Evolutionary conservation across 345 rosid species (phyloP), one percentile per base, ranked within the genome.

Genomic region (Brassica carinata): DNA sequence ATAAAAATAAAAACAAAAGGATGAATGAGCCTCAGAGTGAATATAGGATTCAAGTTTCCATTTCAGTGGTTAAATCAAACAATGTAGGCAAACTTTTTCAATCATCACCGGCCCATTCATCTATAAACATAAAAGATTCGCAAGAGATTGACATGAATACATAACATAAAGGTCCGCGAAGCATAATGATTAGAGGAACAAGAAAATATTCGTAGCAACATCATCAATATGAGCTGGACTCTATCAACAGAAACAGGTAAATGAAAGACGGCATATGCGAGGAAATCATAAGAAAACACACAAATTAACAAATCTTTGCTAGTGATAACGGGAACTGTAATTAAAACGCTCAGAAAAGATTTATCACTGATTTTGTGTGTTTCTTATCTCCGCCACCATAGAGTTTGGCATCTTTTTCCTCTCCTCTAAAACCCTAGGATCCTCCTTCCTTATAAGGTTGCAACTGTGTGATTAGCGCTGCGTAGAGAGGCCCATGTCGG

Each of bases 31-130:
- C 72, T 70, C 76, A 80, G 76, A 75, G 48, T 55, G 67, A 51
- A 27, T 74, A 63, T 48, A 33, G 36, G 23, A 43, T 27, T 63
- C 36, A 75, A 70, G 79, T 3, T 11, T 64, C 1, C 1, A 75
- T 75, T 53, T 80, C 79, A 80, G 1, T 51, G n/a, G 55, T 8
- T 51, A 48, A 45, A 63, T 75, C 79, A 70, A 81, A 81, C 83
- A 75, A 75, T 81, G 68, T 75, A 64, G 79, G 75, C 67, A 75
- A 75, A 31, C 57, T 73, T 38, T 69, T 70, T 75, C 76, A 17
- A 80, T 75, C 83, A 75, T 80, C 79, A 74, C 67, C 57, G 83
- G 76, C 75, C 0, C 74, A 31, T 10, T 27, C 0, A 26, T 69
- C 71, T 33, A 75, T 66, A 11, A 80, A 55, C 10, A 23, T 0